These are phyloP conservation scores for Colletotrichum sp. DNA, from an alignment of 2,329 filamentous ascomycete genomes.

Conservation along the genomic window DNA sequence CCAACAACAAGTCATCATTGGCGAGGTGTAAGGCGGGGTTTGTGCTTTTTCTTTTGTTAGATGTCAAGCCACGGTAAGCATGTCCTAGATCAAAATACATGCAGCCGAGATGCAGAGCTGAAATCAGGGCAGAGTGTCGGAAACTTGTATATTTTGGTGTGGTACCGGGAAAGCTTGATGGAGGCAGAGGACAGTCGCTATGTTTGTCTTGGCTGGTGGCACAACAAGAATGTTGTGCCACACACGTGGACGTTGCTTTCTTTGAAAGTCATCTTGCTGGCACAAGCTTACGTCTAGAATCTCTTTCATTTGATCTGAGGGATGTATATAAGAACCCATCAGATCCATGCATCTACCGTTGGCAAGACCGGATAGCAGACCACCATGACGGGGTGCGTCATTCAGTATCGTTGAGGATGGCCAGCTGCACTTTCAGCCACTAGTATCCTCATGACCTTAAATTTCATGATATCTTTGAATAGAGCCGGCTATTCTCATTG, in stretches of 20 bases:
- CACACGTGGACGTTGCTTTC: neutral
- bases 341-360: neutral
- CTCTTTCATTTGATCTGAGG: neutral
- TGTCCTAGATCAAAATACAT: neutral
- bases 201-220: neutral
- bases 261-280: neutral
- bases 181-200: neutral
- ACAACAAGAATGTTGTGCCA: neutral
- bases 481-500: neutral
- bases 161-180: neutral
- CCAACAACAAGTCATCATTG: neutral
- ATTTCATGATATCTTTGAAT: neutral
- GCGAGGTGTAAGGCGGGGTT: neutral
- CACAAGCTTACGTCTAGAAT: neutral
- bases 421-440: neutral
- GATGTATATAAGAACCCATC: neutral
- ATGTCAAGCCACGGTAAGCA: neutral
- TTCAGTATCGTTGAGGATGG: neutral
- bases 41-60: neutral
- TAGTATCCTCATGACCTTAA: neutral
- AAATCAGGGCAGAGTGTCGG: neutral
- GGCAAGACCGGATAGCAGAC: neutral
- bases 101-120: neutral
- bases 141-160: neutral
- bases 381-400: neutral